Conservation (phyloP, 129 eudicot species). For the Centrapalus pauciflorus region DNA sequence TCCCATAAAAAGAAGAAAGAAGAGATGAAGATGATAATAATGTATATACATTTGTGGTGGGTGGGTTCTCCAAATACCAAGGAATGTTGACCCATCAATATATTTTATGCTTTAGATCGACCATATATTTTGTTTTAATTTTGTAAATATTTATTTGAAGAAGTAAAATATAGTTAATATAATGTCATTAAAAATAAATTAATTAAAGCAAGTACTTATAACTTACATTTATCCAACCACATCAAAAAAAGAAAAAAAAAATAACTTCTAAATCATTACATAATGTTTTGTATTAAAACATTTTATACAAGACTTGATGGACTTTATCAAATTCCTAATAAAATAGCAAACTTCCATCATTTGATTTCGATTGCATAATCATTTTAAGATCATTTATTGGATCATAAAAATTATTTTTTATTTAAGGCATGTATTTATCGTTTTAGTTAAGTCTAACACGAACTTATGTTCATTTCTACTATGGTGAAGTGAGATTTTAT, state of each 20-base stretch:
- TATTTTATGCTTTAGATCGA: not conserved
- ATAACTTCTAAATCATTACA: not conserved
- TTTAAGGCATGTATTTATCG: not conserved
- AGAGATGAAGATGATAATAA: conserved; percentile 28
- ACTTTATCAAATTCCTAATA: conserved; percentile 19
- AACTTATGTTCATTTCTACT: not conserved
- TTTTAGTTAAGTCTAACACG: too few species aligned
- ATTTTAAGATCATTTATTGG: not conserved
- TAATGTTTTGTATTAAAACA: conserved; percentile 10
- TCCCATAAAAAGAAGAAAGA: conserved; percentile 33
- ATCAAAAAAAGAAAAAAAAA: not conserved
- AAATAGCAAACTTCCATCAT: conserved; percentile 32
- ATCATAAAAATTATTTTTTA: not conserved
- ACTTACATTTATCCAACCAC: not conserved
- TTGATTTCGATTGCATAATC: conserved; percentile 30
- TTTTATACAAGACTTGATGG: conserved; percentile 24
- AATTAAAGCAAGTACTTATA: not conserved
- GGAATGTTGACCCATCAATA: conserved; percentile 24
- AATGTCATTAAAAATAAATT: not conserved
- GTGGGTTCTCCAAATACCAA: conserved; percentile 37
- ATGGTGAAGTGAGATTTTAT: not conserved
- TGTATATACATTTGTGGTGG: conserved; percentile 34
- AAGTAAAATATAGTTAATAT: not conserved
- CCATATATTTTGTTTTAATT: not conserved
- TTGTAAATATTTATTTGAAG: not conserved